Base-by-base conservation (phyloP, 495 filamentous ascomycete genomes). In the Penicillium argentinense region DNA sequence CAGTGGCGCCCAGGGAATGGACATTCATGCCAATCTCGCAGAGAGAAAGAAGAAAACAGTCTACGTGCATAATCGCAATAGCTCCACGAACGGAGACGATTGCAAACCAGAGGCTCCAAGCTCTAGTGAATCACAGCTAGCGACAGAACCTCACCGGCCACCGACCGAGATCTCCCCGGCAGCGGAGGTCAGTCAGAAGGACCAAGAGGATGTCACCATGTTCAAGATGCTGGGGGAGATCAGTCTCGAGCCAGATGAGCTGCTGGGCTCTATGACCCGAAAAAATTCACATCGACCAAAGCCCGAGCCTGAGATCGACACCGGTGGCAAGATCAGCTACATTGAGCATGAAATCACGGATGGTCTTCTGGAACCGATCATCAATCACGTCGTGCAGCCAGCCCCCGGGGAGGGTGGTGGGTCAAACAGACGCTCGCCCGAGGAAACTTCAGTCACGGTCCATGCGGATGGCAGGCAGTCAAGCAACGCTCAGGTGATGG, bases 1-100 rank as follows among this genome's bases (percentile, higher is more conserved):
- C 56, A 78, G 77, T 23, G 89, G 89, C 3, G 92, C 93, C 5
- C 88, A 85, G 58, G 76, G 74, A 14, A 87, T 93, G 69, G 93
- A 98, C 67, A 69, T 88, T 2, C 70, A 81, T 36, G 89, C 90
- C 7, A 81, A 80, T 32, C 61, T 96, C 32, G 81, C 80, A 1
- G 73, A 84, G 49, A 83, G 77, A 65, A 79, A 42, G 23, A 36
- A 86, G n/a, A 36, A 36, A 28, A 61, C 39, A 13, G 67, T 85
- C 3, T 78, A 48, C 22, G 49, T 85, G 67, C 75, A 86, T 40
- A 89, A 93, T 54, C 88, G 91, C 63, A 92, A 91, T 64, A 65
- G 80, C 17, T 83, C 78, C 52, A 75, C 85, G 41, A 72, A 70
- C 32, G 68, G 72, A 5, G 65, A 66, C 27, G 45, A 56, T 36